Conservation (phyloP, 805 yeast species). For the Cyberlindnera mycetangii region DNA sequence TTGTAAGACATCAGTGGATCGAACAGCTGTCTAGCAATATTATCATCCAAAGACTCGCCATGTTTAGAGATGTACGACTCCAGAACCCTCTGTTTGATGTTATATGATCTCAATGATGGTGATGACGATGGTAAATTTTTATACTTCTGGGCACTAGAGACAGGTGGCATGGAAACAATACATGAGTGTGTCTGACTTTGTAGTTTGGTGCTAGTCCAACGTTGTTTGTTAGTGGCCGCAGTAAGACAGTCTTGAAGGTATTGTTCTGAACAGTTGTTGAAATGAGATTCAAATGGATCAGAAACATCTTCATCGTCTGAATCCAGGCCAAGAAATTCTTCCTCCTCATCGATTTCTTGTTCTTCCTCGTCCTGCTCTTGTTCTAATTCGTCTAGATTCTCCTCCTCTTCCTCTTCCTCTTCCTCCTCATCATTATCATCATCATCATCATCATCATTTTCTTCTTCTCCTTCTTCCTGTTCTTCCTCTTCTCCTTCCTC, state of each 20-base stretch:
- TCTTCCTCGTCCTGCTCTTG: conserved; percentile 21
- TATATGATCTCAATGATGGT: conserved; percentile 32
- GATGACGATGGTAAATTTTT: conserved; percentile 22
- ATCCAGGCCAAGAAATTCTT: conserved; percentile 17
- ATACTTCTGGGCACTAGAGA: conserved; percentile 17
- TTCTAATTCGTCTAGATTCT: conserved; percentile 30
- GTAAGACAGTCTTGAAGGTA: conserved; percentile 36
- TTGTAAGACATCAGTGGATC: conserved; percentile 70
- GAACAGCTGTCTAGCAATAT: conserved; percentile 50
- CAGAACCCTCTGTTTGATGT: conserved; percentile 44
- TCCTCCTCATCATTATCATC: conserved; percentile 15
- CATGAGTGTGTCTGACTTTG: conserved; percentile 20
- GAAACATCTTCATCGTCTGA: conserved; percentile 36
- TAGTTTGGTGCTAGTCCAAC: conserved; percentile 27
- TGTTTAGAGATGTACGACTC: conserved; percentile 25
- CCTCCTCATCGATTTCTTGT: conserved; percentile 31
- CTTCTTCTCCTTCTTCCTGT: conserved; percentile 17
- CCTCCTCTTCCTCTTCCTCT: conserved; percentile 28
- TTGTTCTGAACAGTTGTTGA: conserved; percentile 43
- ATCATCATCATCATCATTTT: conserved; percentile 15
- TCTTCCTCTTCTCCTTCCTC: conserved; percentile 14
- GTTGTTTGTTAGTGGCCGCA: conserved; percentile 28
- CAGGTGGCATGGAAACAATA: conserved; percentile 28
- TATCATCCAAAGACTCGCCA: conserved; percentile 31
- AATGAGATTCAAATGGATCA: conserved; percentile 82